Conservation (phyloP, 129 eudicot species). For the Tanacetum coccineum region DNA sequence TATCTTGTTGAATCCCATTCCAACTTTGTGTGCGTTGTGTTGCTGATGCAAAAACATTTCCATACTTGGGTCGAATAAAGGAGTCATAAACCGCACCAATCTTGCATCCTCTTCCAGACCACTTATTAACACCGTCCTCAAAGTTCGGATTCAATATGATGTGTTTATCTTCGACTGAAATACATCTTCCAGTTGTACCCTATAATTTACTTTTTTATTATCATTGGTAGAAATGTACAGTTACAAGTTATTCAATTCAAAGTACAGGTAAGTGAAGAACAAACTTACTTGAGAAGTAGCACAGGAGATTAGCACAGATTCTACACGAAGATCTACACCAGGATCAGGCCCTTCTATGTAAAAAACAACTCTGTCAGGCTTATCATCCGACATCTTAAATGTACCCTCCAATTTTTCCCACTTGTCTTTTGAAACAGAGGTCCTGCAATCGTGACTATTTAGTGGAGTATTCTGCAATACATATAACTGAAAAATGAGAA, state of each 20-base stretch:
- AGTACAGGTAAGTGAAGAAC: not conserved
- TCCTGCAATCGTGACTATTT: slow-evolving; percentile 37
- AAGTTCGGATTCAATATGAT: slow-evolving; percentile 66
- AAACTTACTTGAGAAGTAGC: slow-evolving; percentile 38
- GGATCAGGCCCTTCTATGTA: slow-evolving; percentile 88
- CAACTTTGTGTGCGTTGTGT: slow-evolving; percentile 73
- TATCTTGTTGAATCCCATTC: slow-evolving; percentile 97
- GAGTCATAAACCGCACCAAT: slow-evolving; percentile 23
- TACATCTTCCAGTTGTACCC: slow-evolving; percentile 26
- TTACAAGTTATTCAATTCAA: not conserved
- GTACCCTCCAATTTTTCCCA: slow-evolving; percentile 87
- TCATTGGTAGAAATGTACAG: not conserved
- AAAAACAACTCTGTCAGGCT: slow-evolving; percentile 59
- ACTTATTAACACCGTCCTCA: slow-evolving; percentile 58
- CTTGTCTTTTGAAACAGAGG: slow-evolving; percentile 43
- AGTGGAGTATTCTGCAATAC: not conserved
- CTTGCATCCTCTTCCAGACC: slow-evolving; percentile 95
- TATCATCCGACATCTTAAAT: slow-evolving; percentile 52
- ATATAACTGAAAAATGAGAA: not conserved
- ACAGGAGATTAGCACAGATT: slow-evolving; percentile 42
- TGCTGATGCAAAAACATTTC: slow-evolving; percentile 69
- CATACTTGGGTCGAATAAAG: slow-evolving; percentile 48
- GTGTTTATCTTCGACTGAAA: slow-evolving; percentile 36
- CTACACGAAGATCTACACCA: slow-evolving; percentile 76
- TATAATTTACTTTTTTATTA: slow-evolving; percentile 7